Conservation (phyloP, 1,284 basidiomycete species). For the Rhodotorula sp. region DNA sequence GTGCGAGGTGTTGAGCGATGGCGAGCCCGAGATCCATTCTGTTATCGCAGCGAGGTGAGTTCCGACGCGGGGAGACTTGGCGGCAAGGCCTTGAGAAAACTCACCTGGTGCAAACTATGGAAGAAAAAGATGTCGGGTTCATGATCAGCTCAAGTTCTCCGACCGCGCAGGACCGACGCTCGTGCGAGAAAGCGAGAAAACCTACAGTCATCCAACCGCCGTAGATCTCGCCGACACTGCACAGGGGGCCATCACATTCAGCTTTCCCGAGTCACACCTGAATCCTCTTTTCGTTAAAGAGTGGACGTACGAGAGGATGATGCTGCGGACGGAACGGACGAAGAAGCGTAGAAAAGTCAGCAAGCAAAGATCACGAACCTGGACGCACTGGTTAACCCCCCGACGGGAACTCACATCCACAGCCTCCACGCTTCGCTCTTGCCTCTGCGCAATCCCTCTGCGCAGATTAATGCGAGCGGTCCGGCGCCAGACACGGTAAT, state of each 20-base stretch:
- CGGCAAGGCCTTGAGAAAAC: background rate
- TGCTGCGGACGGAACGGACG: background rate
- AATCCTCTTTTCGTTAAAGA: too few relatives aligned
- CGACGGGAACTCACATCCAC: conserved; percentile 73
- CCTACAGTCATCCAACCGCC: conserved; percentile 65
- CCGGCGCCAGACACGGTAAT: conserved; percentile 71
- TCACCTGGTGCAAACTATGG: background rate
- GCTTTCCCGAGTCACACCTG: background rate
- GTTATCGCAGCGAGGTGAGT: background rate
- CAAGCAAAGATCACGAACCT: too few relatives aligned
- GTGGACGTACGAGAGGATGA: conserved; percentile 3
- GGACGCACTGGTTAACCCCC: too few relatives aligned
- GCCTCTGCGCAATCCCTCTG: conserved; percentile 61
- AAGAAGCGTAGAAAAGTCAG: background rate
- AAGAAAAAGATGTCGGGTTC: background rate
- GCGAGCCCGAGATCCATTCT: conserved; percentile 72
- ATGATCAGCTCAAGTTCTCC: too few relatives aligned
- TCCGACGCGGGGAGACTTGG: too few relatives aligned
- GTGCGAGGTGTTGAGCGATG: conserved; percentile 68
- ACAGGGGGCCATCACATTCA: too few relatives aligned
- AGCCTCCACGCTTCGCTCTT: conserved; percentile 65
- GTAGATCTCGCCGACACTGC: conserved; percentile 20
- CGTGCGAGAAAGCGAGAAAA: background rate
- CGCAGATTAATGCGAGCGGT: conserved; percentile 59
- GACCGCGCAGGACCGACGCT: too few relatives aligned